phyloP scores from a whole-genome alignment of 2,329 filamentous ascomycete species.

The Rhynchosporium graminicola region DNA sequence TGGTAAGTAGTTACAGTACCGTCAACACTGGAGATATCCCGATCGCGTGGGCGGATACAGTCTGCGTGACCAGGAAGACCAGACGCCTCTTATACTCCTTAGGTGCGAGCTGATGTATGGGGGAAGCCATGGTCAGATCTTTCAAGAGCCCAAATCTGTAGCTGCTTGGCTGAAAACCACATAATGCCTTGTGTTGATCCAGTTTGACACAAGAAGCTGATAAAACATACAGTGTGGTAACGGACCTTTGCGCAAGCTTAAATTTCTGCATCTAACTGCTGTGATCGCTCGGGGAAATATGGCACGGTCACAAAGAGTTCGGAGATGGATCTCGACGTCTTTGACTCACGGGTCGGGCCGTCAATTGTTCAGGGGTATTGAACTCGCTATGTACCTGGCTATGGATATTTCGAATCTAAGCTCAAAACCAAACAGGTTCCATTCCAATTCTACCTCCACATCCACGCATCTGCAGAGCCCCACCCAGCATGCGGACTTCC shows the following conservation, averaged over 20 bases:
- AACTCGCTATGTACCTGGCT: not conserved
- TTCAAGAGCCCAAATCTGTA: no score
- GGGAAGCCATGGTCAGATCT: no score
- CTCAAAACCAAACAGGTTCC: constrained; percentile 8
- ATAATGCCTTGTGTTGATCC: no score
- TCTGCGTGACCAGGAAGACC: no score
- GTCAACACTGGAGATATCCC: no score
- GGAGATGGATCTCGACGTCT: constrained; percentile 15
- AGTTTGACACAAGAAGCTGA: not conserved
- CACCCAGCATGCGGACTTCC: constrained; percentile 47
- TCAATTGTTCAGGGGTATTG: constrained; percentile 19
- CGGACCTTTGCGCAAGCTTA: not conserved
- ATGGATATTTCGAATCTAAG: not conserved
- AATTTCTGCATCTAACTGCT: not conserved
- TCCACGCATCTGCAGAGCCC: not conserved
- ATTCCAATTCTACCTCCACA: constrained; percentile 5
- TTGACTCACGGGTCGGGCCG: constrained; percentile 19
- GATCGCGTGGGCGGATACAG: no score
- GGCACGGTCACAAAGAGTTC: not conserved
- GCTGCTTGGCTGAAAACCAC: no score
- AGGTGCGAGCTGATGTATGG: no score
- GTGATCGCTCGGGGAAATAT: not conserved
- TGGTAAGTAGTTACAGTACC: no score
- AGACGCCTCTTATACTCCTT: no score
- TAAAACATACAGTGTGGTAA: not conserved